Evolutionary conservation across 2,329 filamentous ascomycete genomes (phyloP), one percentile per base, ranked within the genome.

Genomic region (Colletotrichum tropicale): DNA sequence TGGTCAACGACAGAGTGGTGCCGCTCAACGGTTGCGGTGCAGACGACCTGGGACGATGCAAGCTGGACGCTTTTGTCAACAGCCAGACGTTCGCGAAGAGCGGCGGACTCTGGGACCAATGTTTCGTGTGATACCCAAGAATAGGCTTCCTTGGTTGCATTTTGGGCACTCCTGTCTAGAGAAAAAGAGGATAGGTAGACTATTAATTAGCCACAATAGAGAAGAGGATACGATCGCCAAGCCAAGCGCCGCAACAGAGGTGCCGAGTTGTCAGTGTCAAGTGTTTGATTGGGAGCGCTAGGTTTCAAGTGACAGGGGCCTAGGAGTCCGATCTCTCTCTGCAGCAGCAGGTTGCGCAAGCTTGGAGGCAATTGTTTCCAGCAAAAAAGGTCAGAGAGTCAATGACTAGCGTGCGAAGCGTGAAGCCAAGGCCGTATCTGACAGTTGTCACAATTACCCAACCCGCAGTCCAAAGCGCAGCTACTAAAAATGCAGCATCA

Each of bases 1-100:
- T 98, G 75, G 87, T 98, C 43, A 98, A 98, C 84, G 95, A 98
- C 81, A 90, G 95, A 28, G 95, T 98, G 3, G 88, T 96, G 74
- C 91, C 92, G 13, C 84, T 98, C 71, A 86, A 90, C 78, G 92
- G 89, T 65, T 98, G 96, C 83, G 89, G 88, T 13, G 93, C 89
- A 5, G 95, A 98, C 84, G 80, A 84, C 65, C 83, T 93, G 67
- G 96, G 96, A 3, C 88, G 94, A 34, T 98, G 96, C 83, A 89
- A 82, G 77, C 82, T 98, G 76, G 86, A 87, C 77, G 89, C 88
- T 13, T 98, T 96, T 84, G 89, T 98, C 16, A 86, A 94, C 34
- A 94, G 94, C 77, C 85, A 98, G 80, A 89, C 87, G 66, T 98
- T 97, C 88, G 94, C 94, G 4, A 89, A 89, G 78, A 84, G 82